These are phyloP conservation scores for Gelatoporia subvermispora DNA, from an alignment of 768 basidiomycete genomes.

Conservation along the genomic window DNA sequence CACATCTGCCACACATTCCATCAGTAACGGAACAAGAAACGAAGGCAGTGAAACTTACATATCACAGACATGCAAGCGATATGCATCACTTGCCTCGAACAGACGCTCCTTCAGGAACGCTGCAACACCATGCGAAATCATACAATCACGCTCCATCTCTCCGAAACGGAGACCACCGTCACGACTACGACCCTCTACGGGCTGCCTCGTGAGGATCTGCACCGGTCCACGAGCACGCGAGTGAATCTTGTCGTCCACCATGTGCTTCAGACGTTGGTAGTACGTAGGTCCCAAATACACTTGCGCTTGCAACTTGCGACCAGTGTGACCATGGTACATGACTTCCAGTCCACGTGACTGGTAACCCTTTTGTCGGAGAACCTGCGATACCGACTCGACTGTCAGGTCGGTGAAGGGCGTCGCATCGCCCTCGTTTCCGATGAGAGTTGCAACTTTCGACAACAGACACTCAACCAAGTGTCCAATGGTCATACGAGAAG, in stretches of 20 bases:
- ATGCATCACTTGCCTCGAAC: constrained; percentile 90
- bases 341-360: constrained; percentile 96
- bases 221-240: constrained; percentile 96
- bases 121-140: constrained; percentile 99
- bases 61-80: constrained; percentile 93
- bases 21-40: not conserved
- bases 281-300: constrained; percentile 98
- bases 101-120: constrained; percentile 96
- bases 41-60: constrained; percentile 54
- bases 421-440: constrained; percentile 96
- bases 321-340: constrained; percentile 99
- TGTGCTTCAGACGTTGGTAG: constrained; percentile 98
- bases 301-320: constrained; percentile 96
- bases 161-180: constrained; percentile 99
- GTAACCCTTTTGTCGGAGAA: constrained; percentile 86
- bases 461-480: constrained; percentile 98
- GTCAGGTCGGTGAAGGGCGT: constrained; percentile 98
- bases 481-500: constrained; percentile 99
- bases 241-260: constrained; percentile 99
- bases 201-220: constrained; percentile 95
- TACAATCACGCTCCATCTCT: constrained; percentile 99
- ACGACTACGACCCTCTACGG: constrained; percentile 97
- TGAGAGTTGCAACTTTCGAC: constrained; percentile 92
- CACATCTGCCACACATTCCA: constrained; percentile 55
- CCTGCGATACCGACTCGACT: constrained; percentile 94